phyloP scores from a whole-genome alignment of 1,139 yeast species.

The Yamadazyma membranifaciens region DNA sequence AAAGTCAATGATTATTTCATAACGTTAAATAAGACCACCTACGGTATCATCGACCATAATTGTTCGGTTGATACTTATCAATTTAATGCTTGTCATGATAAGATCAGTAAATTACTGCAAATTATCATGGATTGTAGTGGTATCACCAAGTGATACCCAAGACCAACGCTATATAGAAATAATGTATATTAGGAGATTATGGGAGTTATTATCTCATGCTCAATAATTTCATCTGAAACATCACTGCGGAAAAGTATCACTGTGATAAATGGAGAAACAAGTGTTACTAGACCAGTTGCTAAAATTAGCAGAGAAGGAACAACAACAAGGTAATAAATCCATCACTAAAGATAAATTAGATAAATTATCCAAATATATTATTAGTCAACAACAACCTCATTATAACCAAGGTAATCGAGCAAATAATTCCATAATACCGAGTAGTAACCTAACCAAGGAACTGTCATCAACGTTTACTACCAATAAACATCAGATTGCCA shows the following conservation, averaged over 20 bases:
- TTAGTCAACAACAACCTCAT: slow-evolving; percentile 13
- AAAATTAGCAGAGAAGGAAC: slow-evolving; percentile 32
- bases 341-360: slow-evolving; percentile 33
- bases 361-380: slow-evolving; percentile 23
- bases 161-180: too few species aligned
- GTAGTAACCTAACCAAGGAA: background rate
- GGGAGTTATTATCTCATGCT: too few species aligned
- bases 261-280: slow-evolving; percentile 16
- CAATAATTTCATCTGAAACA: too few species aligned
- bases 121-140: slow-evolving; percentile 2
- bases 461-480: background rate
- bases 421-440: slow-evolving; percentile 17
- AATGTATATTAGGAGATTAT: too few species aligned
- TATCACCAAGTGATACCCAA: too few species aligned
- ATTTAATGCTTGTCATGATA: slow-evolving; percentile 10
- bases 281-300: slow-evolving; percentile 28
- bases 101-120: slow-evolving; percentile 11
- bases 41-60: slow-evolving; percentile 10
- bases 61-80: slow-evolving; percentile 8
- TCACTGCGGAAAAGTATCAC: too few species aligned
- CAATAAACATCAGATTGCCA: background rate
- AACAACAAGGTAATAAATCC: slow-evolving; percentile 31
- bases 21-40: slow-evolving; percentile 9
- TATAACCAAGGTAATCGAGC: too few species aligned
- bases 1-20: slow-evolving; percentile 7